These are phyloP conservation scores for Piper betle DNA, from an alignment of 164 flowering plant species.

Conservation along the genomic window DNA sequence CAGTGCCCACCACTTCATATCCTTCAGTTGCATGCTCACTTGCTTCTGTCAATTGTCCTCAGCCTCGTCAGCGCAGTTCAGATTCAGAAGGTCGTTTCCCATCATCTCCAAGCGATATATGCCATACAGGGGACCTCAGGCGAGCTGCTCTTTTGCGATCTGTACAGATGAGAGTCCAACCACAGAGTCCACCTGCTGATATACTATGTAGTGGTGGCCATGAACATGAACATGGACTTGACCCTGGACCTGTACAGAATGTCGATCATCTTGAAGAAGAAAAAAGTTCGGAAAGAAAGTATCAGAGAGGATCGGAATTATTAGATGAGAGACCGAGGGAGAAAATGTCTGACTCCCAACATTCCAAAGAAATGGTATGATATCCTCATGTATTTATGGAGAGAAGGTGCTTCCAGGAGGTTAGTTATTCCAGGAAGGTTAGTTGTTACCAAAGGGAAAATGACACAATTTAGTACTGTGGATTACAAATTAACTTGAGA, in stretches of 20 bases:
- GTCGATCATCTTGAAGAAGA: conserved; percentile 39
- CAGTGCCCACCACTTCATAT: conserved; percentile 21
- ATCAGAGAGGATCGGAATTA: conserved; percentile 9
- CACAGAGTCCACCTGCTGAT: conserved; percentile 40
- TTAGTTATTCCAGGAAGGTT: no score
- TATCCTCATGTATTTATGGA: neutral
- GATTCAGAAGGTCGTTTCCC: conserved; percentile 91
- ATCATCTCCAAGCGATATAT: conserved; percentile 95
- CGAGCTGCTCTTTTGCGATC: conserved; percentile 87
- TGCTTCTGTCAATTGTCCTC: conserved; percentile 25
- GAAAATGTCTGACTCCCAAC: conserved; percentile 20
- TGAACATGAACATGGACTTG: conserved; percentile 35
- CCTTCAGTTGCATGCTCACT: conserved; percentile 18
- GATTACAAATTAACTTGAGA: no score
- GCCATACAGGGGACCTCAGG: conserved; percentile 92
- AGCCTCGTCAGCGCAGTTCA: conserved; percentile 62
- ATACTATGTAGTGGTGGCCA: conserved; percentile 18
- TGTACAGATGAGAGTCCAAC: conserved; percentile 85
- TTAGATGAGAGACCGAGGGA: conserved; percentile 34
- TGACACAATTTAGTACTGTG: no score
- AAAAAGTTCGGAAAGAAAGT: conserved; percentile 43
- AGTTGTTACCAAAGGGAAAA: no score
- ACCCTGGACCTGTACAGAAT: conserved; percentile 28
- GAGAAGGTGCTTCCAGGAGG: no score
- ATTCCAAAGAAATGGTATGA: conserved; percentile 27